Conservation (phyloP, 1,284 basidiomycete species). For the Malassezia globosa region DNA sequence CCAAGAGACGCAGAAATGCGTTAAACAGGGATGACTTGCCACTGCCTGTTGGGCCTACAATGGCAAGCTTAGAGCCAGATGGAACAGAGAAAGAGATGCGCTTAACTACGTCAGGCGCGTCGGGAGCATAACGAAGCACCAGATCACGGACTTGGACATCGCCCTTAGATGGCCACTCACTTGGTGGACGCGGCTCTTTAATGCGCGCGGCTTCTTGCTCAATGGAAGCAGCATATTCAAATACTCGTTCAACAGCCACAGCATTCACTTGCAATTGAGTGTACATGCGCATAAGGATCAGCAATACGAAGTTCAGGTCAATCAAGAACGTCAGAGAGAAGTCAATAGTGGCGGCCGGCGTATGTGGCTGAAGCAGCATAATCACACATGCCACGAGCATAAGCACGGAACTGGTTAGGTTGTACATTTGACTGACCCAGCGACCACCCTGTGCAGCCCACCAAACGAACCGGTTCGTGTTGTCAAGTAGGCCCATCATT, state of each 20-base stretch:
- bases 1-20: conserved; percentile 33
- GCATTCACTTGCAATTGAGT: conserved; percentile 19
- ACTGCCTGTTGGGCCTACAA: conserved; percentile 58
- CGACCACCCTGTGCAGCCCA: conserved; percentile 20
- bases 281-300: conserved; percentile 21
- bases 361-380: conserved; percentile 45
- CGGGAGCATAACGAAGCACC: conserved; percentile 50
- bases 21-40: conserved; percentile 46
- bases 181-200: conserved; percentile 47
- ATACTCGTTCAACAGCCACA: conserved; percentile 50
- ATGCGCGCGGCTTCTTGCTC: conserved; percentile 49
- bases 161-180: conserved; percentile 51
- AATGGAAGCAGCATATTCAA: conserved; percentile 47
- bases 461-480: conserved; percentile 40
- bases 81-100: conserved; percentile 51
- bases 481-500: conserved; percentile 49
- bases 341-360: conserved; percentile 47
- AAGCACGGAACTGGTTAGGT: conserved; percentile 50
- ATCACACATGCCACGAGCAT: conserved; percentile 50
- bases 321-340: conserved; percentile 49
- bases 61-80: conserved; percentile 69
- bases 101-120: conserved; percentile 51
- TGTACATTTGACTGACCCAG: conserved; percentile 37
- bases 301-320: conserved; percentile 47
- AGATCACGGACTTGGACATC: conserved; percentile 50